These are phyloP conservation scores for Stagonosporopsis cucurbitacearum DNA, from an alignment of 2,329 filamentous ascomycete species.

Conservation along the genomic window DNA sequence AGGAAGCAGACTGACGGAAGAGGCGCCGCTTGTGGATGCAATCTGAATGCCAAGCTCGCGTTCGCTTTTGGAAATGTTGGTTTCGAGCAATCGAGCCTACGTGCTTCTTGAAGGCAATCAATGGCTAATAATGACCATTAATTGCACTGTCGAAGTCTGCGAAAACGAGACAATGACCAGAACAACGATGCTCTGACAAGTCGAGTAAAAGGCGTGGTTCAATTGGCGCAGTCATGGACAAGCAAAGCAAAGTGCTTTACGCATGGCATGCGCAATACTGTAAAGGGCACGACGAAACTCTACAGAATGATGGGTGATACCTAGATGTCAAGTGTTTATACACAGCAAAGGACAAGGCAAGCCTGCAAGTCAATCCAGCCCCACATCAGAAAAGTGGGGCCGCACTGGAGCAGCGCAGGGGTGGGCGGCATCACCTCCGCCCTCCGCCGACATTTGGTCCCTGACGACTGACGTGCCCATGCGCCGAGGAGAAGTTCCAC, in stretches of 20 bases:
- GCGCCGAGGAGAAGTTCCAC: slow-evolving; percentile 17
- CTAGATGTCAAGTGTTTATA: too few species aligned
- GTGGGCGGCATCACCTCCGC: slow-evolving; percentile 11
- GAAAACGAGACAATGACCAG: neutral
- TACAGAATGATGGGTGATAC: too few species aligned
- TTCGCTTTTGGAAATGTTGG: neutral
- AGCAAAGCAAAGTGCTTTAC: neutral
- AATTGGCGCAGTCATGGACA: neutral
- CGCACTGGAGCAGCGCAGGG: neutral
- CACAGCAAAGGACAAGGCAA: neutral
- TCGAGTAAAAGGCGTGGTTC: neutral
- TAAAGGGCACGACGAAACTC: too few species aligned
- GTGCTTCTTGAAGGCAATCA: neutral
- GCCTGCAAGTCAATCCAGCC: neutral
- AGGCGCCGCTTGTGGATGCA: neutral
- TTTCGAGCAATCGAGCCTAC: neutral
- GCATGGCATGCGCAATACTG: neutral
- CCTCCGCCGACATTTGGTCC: neutral
- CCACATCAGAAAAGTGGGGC: slow-evolving; percentile 8
- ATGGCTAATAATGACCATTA: neutral
- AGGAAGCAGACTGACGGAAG: neutral
- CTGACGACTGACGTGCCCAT: slow-evolving; percentile 17
- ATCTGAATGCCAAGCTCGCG: neutral
- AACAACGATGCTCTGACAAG: neutral
- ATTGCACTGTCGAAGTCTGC: neutral